Evolutionary conservation across 2,329 filamentous ascomycete genomes (phyloP), one percentile per base, ranked within the genome.

Genomic region (Exserohilum turcica): DNA sequence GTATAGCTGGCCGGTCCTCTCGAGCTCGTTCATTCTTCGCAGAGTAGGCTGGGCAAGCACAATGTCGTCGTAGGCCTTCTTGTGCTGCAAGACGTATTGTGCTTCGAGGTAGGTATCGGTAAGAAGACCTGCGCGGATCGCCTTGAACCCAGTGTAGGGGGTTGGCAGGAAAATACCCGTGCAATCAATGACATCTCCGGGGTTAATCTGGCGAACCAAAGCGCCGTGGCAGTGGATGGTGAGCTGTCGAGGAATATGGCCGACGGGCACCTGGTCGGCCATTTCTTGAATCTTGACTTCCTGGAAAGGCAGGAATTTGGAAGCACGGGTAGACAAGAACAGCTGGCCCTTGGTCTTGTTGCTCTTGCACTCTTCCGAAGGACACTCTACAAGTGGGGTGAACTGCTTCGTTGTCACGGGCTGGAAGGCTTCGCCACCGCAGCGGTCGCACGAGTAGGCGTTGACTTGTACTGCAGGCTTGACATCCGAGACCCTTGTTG

Each of bases 251-350:
- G 94, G 94, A 66, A 99, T 99, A 73, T 99, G 94, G 44, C 94
- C 94, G 60, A 99, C 95, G 6, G 94, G 94, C 0, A 99, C 94
- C 75, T 99, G 94, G 73, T 99, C 94, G n/a, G 94, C 92, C 86
- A 97, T 91, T 74, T 99, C 94, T 76, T 99, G 94, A 51, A 99
- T 92, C 79, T 97, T 97, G 76, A 97, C 86, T 76, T 99, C 94
- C 76, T 99, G 94, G 80, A 99, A 99, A 3, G 94, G 92, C 68
- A 96, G 79, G 71, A 97, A 99, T 70, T 97, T 99, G 45, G 92
- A 97, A 0, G 93, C 94, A 66, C 94, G 85, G n/a, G 92, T 95
- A 0, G 93, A 97, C 32, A 95, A 86, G 74, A 96, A 93, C 33
- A 99, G 83, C 74, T 97, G 91, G 15, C 94, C 94, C 75, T 94